Percentiles rank a stretch among this genome's conserved stretches.
These are phyloP conservation scores for Talaromyces adpressus DNA, from an alignment of 495 filamentous ascomycete species.

Conservation along the genomic window DNA sequence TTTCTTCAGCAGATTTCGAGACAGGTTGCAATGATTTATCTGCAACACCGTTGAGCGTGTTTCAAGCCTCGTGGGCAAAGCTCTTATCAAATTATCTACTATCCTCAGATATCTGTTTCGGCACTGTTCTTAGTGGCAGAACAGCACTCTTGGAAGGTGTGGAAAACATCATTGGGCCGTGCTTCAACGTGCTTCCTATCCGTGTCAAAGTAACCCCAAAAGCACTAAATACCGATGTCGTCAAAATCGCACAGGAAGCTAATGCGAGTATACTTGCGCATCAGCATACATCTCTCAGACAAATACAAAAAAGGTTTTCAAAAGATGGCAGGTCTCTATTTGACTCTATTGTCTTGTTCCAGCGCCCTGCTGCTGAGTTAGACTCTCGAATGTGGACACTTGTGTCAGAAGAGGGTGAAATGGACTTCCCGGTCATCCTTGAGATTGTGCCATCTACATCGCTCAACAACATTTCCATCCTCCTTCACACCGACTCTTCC, in stretches of 20 bases:
- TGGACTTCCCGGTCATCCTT: constrained; percentile 70
- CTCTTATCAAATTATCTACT: constrained; percentile 45
- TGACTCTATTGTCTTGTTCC: constrained; percentile 70
- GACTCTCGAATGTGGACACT: constrained; percentile 58
- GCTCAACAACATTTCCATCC: constrained; percentile 26
- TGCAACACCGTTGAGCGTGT: constrained; percentile 53
- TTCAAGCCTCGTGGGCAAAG: constrained; percentile 63
- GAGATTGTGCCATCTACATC: constrained; percentile 53
- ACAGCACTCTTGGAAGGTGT: constrained; percentile 55
- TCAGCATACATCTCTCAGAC: constrained; percentile 63
- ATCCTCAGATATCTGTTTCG: constrained; percentile 68
- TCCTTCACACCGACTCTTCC: constrained; percentile 24
- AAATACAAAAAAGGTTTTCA: constrained; percentile 42
- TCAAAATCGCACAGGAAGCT: constrained; percentile 42
- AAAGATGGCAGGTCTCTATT: constrained; percentile 45
- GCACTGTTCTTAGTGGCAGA: constrained; percentile 70
- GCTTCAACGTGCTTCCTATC: constrained; percentile 77
- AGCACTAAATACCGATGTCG: constrained; percentile 43
- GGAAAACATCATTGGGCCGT: constrained; percentile 66
- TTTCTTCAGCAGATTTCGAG: constrained; percentile 38
- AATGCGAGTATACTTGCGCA: constrained; percentile 53
- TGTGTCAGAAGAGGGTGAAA: constrained; percentile 58
- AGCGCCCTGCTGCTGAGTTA: constrained; percentile 44
- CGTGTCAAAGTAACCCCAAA: constrained; percentile 42
- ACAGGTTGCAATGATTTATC: constrained; percentile 40